Base-by-base conservation (phyloP, 257 asterid genomes). In the Capsicum baccatum region DNA sequence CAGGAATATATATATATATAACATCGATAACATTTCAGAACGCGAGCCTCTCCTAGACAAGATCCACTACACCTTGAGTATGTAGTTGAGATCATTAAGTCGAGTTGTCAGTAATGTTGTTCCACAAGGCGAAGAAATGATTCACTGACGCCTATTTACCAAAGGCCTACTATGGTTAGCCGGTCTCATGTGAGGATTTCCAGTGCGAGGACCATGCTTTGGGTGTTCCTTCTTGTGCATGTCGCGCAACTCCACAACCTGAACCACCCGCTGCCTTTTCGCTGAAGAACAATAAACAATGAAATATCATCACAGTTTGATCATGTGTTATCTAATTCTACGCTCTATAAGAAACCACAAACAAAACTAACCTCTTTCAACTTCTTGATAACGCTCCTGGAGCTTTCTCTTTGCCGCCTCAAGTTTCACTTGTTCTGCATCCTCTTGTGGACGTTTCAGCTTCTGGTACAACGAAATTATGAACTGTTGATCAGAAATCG, bases 341-440 rank as follows among this genome's bases (percentile, higher is more conserved):
- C 11, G 7, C 5, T 35, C 9, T 17, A 17, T 47, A 19, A 21
- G 15, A 14, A 2, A 17, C 14, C 13, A 3, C 17, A 35, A 57
- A 56, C 37, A 9, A 54, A 83, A 88, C 97, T 59, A 82, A 96
- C 98, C 99, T 15, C 92, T 92, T 86, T 92, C 95, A 37, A 90
- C 98, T 90, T 92, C 96, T 85, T 90, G 97, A 82, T 94, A 92
- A 6, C 98, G 92, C 85, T 96, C 97, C 7, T 93, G 98, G 56
- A 96, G 96, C 87, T 96, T 96, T 92, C 97, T 90, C 85, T 94
- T 96, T 14, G 99, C 91, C 17, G 91, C 92, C 90, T 94, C 98
- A 39, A 96, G 62, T 63, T 87, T 91, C 78, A 82, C 85, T 73
- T 79, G 83, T 80, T 87, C 90, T 2, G 90, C 85, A 6, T 85